A percentile compares a stretch with the other conserved stretches of the same genome.
These are phyloP conservation scores for Heterobasidion occidentale DNA, from an alignment of 1,284 basidiomycete genomes.

Conservation along the genomic window DNA sequence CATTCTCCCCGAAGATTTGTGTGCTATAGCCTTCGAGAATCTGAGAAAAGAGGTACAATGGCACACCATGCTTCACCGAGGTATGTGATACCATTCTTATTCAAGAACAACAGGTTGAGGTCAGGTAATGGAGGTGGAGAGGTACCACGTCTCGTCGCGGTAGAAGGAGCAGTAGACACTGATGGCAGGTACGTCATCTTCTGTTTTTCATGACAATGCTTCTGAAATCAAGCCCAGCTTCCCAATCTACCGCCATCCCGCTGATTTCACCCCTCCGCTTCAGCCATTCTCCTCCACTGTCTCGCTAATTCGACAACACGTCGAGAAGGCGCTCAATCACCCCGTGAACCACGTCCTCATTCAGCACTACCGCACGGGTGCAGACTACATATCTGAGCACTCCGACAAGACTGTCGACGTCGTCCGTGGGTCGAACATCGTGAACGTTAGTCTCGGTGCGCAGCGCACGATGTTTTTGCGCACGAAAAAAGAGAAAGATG, in stretches of 20 bases:
- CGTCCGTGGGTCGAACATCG: conserved; percentile 58
- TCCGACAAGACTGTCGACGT: conserved; percentile 78
- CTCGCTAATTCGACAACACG: conserved; percentile 48
- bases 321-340: conserved; percentile 44
- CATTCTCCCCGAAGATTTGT: conserved; percentile 47
- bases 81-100: conserved; percentile 21
- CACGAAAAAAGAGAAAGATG: conserved; percentile 41
- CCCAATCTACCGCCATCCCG: conserved; percentile 72
- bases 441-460: conserved; percentile 71
- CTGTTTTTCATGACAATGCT: not conserved
- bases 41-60: conserved; percentile 58
- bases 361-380: conserved; percentile 66
- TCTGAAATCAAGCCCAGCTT: conserved; percentile 33
- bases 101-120: not conserved
- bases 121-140: conserved; percentile 46
- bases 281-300: conserved; percentile 60
- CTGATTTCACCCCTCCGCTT: conserved; percentile 64
- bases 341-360: conserved; percentile 74
- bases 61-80: conserved; percentile 66
- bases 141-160: conserved; percentile 67
- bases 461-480: conserved; percentile 64
- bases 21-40: conserved; percentile 44
- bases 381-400: conserved; percentile 76
- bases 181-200: conserved; percentile 48
- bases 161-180: conserved; percentile 50